Evolutionary conservation across 805 yeast genomes (phyloP), one percentile per base, ranked within the genome.

Genomic region (Blastobotrys muscicola): DNA sequence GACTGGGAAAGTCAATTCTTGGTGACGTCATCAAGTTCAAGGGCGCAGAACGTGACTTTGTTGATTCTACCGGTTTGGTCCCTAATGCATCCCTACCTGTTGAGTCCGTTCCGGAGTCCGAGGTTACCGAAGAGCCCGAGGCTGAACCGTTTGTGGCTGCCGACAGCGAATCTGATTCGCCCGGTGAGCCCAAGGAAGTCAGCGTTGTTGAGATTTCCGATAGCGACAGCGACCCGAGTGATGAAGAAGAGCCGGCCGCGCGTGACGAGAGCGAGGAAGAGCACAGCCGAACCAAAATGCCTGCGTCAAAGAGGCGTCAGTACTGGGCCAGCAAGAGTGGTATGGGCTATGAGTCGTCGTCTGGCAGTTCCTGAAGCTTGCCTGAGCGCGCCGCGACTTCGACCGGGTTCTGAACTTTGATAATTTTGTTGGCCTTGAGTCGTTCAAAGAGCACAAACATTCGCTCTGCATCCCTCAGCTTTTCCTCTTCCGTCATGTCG

Each of bases 1-100:
- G 95, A 46, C 52, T 78, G 5, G 89, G 86, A 0, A 76, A 75
- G 60, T 81, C 85, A 52, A 79, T 86, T 5, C 64, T 86, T 43
- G 95, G 94, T 2, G 84, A 82, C 49, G 81, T 85, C 11, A 82
- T 85, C 47, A 79, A 76, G 54, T 81, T 78, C 57, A 75, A 72
- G 46, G 94, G 94, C 7, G 76, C 76, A 50, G 77, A 73, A 52
- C 68, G 95, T 59, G 86, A 82, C 57, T 49, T 49, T 32, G 29
- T 11, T 8, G 52, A 45, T 20, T 43, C 51, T 14, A 29, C 33
- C 20, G 10, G 35, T 40, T 9, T 15, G 35, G 23, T 41, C 16
- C 29, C 34, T 29, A 41, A 41, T 13, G 44, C 35, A 23, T 29
- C 32, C n/a, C 23, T 10, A 8, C 34, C 16, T 20, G 43, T 32